Conservation (phyloP, 2,329 filamentous ascomycete genomes). For the Drechslera avenae region DNA sequence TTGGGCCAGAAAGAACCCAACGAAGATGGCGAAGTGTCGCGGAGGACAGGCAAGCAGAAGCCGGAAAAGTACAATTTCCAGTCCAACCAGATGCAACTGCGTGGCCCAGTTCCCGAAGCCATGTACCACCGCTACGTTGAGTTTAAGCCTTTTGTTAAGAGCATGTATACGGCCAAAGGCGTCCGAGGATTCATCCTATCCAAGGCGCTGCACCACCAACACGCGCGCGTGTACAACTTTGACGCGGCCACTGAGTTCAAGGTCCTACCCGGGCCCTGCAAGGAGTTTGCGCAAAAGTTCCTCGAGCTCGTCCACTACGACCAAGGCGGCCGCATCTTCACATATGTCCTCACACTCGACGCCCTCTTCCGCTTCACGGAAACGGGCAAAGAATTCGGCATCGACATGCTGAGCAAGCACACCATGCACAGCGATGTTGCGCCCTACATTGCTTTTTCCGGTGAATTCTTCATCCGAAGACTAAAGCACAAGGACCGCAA, state of each 20-base stretch:
- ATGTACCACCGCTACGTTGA: slow-evolving; percentile 94
- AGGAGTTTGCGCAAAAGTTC: slow-evolving; percentile 77
- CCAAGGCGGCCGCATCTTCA: slow-evolving; percentile 84
- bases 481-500: slow-evolving; percentile 58
- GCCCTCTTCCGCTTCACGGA: slow-evolving; percentile 89
- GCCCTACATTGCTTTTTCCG: slow-evolving; percentile 88
- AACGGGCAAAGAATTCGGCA: slow-evolving; percentile 92
- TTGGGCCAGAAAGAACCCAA: slow-evolving; percentile 66
- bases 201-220: slow-evolving; percentile 87
- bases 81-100: slow-evolving; percentile 86
- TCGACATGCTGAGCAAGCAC: slow-evolving; percentile 91
- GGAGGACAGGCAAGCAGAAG: slow-evolving; percentile 51
- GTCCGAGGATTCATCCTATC: slow-evolving; percentile 80
- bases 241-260: slow-evolving; percentile 77
- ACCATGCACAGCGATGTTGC: slow-evolving; percentile 96
- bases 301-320: slow-evolving; percentile 86
- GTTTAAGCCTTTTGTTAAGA: slow-evolving; percentile 86
- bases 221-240: slow-evolving; percentile 87
- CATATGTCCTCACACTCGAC: slow-evolving; percentile 89
- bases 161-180: slow-evolving; percentile 82
- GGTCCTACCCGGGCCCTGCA: slow-evolving; percentile 66
- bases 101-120: slow-evolving; percentile 77
- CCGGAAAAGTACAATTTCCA: slow-evolving; percentile 87
- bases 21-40: slow-evolving; percentile 37
- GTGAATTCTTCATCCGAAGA: slow-evolving; percentile 88